phyloP scores from a whole-genome alignment of 2,329 filamentous ascomycete genomes.

The Neofusicoccum kwambonambiense region DNA sequence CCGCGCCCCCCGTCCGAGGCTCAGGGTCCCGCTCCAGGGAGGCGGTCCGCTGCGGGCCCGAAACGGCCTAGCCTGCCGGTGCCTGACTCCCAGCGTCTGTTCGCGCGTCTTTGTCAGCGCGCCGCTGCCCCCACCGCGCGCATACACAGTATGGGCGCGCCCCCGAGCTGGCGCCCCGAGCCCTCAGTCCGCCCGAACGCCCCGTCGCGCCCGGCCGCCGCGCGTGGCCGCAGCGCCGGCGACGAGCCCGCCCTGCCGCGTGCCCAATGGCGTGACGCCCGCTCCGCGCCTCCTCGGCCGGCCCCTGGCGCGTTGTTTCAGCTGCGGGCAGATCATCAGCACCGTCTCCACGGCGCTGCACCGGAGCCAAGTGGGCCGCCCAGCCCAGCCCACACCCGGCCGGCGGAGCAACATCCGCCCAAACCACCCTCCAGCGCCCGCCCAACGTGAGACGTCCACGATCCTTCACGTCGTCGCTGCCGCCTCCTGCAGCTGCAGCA shows the following conservation, averaged over 20 bases:
- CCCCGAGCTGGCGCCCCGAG: background rate
- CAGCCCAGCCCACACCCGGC: background rate
- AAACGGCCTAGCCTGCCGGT: background rate
- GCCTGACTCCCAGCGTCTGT: background rate
- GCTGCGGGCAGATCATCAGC: constrained; percentile 11
- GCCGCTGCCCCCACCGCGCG: too few relatives aligned
- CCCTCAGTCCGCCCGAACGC: background rate
- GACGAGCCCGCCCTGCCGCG: background rate
- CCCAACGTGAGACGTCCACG: background rate
- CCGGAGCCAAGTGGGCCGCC: background rate
- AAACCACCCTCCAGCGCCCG: background rate
- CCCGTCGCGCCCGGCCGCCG: too few relatives aligned
- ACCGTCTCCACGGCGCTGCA: constrained; percentile 11
- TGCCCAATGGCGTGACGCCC: background rate
- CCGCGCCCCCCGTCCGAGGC: background rate
- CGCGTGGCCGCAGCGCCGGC: too few relatives aligned
- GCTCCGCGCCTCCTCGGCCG: too few relatives aligned
- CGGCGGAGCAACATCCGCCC: background rate
- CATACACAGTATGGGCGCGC: too few relatives aligned
- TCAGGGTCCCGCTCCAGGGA: background rate
- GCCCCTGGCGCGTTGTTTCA: constrained; percentile 3
- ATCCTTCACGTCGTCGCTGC: background rate
- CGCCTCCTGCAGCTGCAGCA: background rate
- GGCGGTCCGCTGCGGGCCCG: background rate
- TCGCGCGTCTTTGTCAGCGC: too few relatives aligned